phyloP scores from a whole-genome alignment of 1,139 yeast species.

The Candida anutae region DNA sequence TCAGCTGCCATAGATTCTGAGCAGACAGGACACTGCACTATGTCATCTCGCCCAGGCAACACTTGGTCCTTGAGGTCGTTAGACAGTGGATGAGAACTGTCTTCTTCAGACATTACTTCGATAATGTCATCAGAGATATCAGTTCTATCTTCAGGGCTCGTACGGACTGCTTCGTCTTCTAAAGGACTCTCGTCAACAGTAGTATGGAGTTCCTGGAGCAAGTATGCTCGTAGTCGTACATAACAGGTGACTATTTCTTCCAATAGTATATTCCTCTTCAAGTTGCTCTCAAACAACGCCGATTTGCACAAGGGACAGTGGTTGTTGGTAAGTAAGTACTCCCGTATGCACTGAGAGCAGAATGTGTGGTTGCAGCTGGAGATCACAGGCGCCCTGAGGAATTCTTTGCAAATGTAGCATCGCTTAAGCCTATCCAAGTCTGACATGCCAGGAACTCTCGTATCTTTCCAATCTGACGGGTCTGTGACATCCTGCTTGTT shows the following conservation, averaged over 20 bases:
- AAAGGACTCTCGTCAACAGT: background rate
- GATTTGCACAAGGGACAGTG: constrained; percentile 77
- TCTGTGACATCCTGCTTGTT: constrained; percentile 37
- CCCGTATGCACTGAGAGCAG: constrained; percentile 83
- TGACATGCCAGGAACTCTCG: constrained; percentile 47
- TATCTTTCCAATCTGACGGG: constrained; percentile 60
- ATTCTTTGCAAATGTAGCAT: constrained; percentile 91
- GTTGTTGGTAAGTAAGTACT: constrained; percentile 50
- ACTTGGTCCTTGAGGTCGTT: constrained; percentile 2
- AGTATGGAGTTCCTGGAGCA: constrained; percentile 10
- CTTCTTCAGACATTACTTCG: constrained; percentile 13
- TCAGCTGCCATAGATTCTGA: constrained; percentile 45
- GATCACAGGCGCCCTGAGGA: constrained; percentile 71
- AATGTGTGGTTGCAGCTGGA: constrained; percentile 88
- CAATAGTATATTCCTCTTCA: constrained; percentile 60
- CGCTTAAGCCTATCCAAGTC: constrained; percentile 66
- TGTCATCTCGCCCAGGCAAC: constrained; percentile 12
- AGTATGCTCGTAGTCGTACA: constrained; percentile 31
- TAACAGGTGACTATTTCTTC: constrained; percentile 67
- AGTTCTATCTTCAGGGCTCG: background rate
- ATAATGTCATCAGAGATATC: constrained; percentile 10
- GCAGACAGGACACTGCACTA: constrained; percentile 71
- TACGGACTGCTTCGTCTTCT: background rate
- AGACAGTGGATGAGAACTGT: constrained; percentile 1
- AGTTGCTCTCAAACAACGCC: constrained; percentile 62